phyloP scores from a whole-genome alignment of 2,329 filamentous ascomycete genomes.

The Ceratocystis albifundus region DNA sequence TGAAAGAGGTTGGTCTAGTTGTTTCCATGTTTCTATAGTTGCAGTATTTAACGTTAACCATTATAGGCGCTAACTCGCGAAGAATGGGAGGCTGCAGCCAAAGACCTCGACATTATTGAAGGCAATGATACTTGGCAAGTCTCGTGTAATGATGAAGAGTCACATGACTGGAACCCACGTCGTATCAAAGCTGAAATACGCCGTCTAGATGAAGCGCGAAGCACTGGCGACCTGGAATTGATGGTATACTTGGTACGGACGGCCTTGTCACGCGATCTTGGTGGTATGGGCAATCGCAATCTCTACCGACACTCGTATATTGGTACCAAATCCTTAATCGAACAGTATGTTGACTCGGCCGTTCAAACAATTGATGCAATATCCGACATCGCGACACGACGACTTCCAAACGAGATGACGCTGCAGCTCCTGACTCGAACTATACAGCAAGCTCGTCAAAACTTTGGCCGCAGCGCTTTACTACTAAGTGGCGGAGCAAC shows the following conservation, averaged over 20 bases:
- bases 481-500: constrained; percentile 77
- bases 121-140: constrained; percentile 74
- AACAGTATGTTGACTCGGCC: constrained; percentile 73
- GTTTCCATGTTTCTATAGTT: too few relatives aligned
- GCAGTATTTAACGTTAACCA: background rate
- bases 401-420: constrained; percentile 44
- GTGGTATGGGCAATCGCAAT: constrained; percentile 71
- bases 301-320: constrained; percentile 76
- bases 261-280: constrained; percentile 65
- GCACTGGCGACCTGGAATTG: constrained; percentile 56
- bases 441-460: constrained; percentile 60
- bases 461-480: constrained; percentile 74
- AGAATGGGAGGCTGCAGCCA: constrained; percentile 66
- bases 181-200: constrained; percentile 58
- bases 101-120: constrained; percentile 66
- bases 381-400: constrained; percentile 46
- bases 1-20: constrained; percentile 15
- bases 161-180: constrained; percentile 57
- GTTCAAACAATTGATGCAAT: constrained; percentile 61
- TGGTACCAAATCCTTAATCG: constrained; percentile 78
- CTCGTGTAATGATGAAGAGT: constrained; percentile 27
- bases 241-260: constrained; percentile 79
- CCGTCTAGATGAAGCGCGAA: constrained; percentile 63
- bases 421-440: constrained; percentile 52
- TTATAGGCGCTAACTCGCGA: constrained; percentile 52